A percentile compares a stretch with the other conserved stretches of the same genome.
Conservation (phyloP, 139 green algal genomes). For the Spirogloea muscicola region DNA sequence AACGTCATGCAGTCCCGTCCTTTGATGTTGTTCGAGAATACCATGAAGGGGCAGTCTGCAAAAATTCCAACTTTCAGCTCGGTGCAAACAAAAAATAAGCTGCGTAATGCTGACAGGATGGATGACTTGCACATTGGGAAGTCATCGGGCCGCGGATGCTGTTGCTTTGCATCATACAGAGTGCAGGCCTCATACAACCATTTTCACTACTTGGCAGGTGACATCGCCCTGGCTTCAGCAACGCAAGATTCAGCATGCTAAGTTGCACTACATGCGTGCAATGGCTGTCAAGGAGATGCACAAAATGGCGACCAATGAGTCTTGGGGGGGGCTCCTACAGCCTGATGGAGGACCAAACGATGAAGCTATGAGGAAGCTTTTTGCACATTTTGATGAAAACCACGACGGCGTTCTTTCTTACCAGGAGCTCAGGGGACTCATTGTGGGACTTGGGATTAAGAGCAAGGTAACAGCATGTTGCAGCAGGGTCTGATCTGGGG, state of each 20-base stretch:
- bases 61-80: no score
- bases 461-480: not conserved
- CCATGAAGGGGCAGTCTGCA: no score
- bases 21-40: no score
- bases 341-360: not conserved
- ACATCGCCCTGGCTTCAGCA: conserved; percentile 55
- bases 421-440: conserved; percentile 47
- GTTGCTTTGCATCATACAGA: no score
- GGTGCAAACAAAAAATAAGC: no score
- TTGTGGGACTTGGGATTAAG: conserved; percentile 21
- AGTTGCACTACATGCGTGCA: not conserved
- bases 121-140: no score
- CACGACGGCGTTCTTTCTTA: conserved; percentile 37
- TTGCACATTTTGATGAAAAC: conserved; percentile 54
- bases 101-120: no score
- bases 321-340: conserved; percentile 6
- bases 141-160: no score
- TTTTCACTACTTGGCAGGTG: no score
- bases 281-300: conserved; percentile 1
- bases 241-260: conserved; percentile 50
- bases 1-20: no score
- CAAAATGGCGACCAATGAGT: not conserved
- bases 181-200: no score
- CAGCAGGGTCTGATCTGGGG: no score
- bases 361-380: conserved; percentile 3